phyloP scores from a whole-genome alignment of 352 stramenopile species.

The Globisporangium paroecandrum region DNA sequence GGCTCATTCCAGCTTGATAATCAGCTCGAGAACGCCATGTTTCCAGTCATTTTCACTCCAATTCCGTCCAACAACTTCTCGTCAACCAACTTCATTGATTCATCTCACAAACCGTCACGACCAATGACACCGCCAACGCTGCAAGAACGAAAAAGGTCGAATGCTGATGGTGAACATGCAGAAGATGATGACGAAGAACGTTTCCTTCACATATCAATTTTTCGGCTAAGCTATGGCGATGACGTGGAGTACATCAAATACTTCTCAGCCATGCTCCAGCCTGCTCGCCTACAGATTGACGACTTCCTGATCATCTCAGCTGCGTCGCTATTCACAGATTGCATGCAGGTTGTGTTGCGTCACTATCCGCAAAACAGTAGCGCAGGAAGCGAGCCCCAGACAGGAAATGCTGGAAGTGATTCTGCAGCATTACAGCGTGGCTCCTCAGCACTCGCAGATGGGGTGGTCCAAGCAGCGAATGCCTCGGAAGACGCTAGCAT shows the following conservation, averaged over 20 bases:
- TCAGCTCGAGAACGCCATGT: conserved; percentile 66
- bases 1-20: conserved; percentile 84
- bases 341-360: conserved; percentile 35
- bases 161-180: conserved; percentile 11
- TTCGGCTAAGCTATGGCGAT: conserved; percentile 74
- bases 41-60: conserved; percentile 80
- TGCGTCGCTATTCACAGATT: conserved; percentile 40
- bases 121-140: conserved; percentile 16
- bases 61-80: conserved; percentile 39
- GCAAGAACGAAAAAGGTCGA: conserved; percentile 15
- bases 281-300: conserved; percentile 54
- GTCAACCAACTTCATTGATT: conserved; percentile 20
- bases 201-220: conserved; percentile 78
- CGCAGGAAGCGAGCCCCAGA: not conserved
- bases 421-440: not conserved
- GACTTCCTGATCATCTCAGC: conserved; percentile 57
- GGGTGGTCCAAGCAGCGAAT: not conserved
- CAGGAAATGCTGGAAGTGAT: not conserved
- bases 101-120: conserved; percentile 13
- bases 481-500: conserved; percentile 10
- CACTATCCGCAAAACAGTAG: conserved; percentile 23
- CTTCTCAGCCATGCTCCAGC: conserved; percentile 79
- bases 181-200: conserved; percentile 23
- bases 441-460: not conserved
- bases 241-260: conserved; percentile 89